Evolutionary conservation across 108 stramenopile species (phyloP).

Genomic region (Skeletonema tropicum): DNA sequence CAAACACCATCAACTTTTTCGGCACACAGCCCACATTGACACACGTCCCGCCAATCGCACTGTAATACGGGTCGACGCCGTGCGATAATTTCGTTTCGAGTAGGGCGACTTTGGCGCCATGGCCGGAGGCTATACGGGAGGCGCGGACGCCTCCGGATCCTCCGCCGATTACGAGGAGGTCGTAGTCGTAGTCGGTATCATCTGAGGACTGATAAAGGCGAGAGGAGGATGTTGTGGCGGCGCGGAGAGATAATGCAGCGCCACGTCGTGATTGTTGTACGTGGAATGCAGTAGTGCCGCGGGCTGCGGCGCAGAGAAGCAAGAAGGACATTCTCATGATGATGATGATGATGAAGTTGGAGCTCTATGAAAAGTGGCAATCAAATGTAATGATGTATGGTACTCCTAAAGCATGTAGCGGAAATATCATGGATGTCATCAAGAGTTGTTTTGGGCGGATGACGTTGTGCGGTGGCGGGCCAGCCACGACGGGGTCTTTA

Average conservation of each 20-base stretch:
- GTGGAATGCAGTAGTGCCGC: neutral
- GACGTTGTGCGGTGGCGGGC: too few relatives aligned
- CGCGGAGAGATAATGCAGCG: neutral
- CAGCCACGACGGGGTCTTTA: too few relatives aligned
- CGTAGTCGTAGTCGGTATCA: conserved; percentile 35
- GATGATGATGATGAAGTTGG: neutral
- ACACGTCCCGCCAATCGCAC: conserved; percentile 77
- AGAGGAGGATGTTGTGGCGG: neutral
- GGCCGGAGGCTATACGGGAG: conserved; percentile 59
- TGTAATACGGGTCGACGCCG: conserved; percentile 39
- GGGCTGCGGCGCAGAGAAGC: neutral
- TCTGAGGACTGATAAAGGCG: neutral
- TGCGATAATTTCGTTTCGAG: conserved; percentile 51
- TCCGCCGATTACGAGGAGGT: conserved; percentile 55
- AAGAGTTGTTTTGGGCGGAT: too few relatives aligned
- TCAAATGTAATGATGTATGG: too few relatives aligned
- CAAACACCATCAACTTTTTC: conserved; percentile 72
- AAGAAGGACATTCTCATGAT: conserved; percentile 2
- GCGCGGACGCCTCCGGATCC: conserved; percentile 54
- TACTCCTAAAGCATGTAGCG: too few relatives aligned
- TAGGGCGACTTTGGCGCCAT: conserved; percentile 82
- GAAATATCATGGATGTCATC: too few relatives aligned
- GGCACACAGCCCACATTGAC: conserved; percentile 80
- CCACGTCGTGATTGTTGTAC: neutral
- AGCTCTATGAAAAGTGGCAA: neutral